Base-by-base conservation (phyloP, 2,329 filamentous ascomycete genomes). In the Neonectria ditissima region DNA sequence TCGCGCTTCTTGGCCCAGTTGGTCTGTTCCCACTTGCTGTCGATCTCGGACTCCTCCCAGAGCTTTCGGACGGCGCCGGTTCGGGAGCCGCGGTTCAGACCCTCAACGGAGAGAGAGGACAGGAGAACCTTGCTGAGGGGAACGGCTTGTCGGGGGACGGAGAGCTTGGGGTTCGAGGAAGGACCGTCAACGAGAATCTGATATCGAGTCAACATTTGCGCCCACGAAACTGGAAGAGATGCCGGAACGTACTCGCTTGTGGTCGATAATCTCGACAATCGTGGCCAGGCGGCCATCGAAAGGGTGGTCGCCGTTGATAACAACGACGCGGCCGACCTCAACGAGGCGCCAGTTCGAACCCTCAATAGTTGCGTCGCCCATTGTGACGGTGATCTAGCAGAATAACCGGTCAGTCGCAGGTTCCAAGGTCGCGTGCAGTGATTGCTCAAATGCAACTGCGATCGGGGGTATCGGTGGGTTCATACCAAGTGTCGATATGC, bases 241-340 rank as follows among this genome's bases (percentile, higher is more conserved):
- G 18, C 28, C 52, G 62, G 54, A 80, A 93, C 96, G 82, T 97
- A 99, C 96, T 86, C 96, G 94, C 90, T 97, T 97, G 92, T 99
- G 95, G 87, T 99, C 96, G 86, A 99, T 96, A 84, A 99, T 98
- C 91, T 99, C 95, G 84, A 97, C 94, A 80, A 99, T 95, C 78
- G 91, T 87, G 79, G 94, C 97, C 78, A 98, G 89, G 82, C 92
- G 92, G 86, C 94, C 94, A 76, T 87, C 86, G 86, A 85, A 92
- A 77, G 91, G 90, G 80, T 94, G 92, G 80, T 88, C 85, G 78
- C 83, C 83, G 83, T 93, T 91, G 86, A 98, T 91, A 83, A 97
- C 90, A 82, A 97, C 91, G 80, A 99, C 90, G 82, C 96, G 94
- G 90, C 96, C 96, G 84, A 97, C 93, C 91, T 99, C 94, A 83